Conservation (phyloP, 768 basidiomycete genomes). For the Tylopilus balloui region DNA sequence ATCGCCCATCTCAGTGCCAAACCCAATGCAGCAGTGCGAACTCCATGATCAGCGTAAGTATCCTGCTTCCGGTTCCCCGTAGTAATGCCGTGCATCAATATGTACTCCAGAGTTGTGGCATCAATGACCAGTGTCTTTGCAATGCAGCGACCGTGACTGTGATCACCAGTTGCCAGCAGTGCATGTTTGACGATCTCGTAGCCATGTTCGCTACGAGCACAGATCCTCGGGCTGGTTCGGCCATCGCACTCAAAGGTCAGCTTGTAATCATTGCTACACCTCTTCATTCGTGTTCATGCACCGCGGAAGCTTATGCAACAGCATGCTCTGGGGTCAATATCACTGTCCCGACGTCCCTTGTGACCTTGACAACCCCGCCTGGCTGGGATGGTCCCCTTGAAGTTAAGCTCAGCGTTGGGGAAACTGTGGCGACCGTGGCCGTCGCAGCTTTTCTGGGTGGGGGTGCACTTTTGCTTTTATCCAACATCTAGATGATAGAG, state of each 20-base stretch:
- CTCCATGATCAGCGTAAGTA: slow-evolving; percentile 23
- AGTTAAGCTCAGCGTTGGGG: slow-evolving; percentile 40
- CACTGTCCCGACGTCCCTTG: slow-evolving; percentile 36
- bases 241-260: slow-evolving; percentile 53
- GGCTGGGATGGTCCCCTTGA: slow-evolving; percentile 61
- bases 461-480: slow-evolving; percentile 48
- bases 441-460: slow-evolving; percentile 45
- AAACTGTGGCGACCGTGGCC: slow-evolving; percentile 42
- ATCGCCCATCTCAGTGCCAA: slow-evolving; percentile 20
- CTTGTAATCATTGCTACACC: background rate
- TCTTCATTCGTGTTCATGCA: slow-evolving; percentile 6
- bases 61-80: background rate
- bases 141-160: slow-evolving; percentile 34
- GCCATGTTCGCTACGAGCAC: slow-evolving; percentile 42
- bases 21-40: slow-evolving; percentile 26
- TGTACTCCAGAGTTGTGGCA: slow-evolving; percentile 38
- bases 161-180: slow-evolving; percentile 58
- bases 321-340: slow-evolving; percentile 41
- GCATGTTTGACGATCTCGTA: slow-evolving; percentile 59
- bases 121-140: slow-evolving; percentile 54
- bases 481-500: slow-evolving; percentile 39
- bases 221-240: slow-evolving; percentile 57
- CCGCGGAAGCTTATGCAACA: slow-evolving; percentile 47
- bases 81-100: background rate
- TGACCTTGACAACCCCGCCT: slow-evolving; percentile 42